Percentiles rank a stretch among this genome's conserved stretches.
These are phyloP conservation scores for Thelonectria rubi DNA, from an alignment of 2,329 filamentous ascomycete species.

Conservation along the genomic window DNA sequence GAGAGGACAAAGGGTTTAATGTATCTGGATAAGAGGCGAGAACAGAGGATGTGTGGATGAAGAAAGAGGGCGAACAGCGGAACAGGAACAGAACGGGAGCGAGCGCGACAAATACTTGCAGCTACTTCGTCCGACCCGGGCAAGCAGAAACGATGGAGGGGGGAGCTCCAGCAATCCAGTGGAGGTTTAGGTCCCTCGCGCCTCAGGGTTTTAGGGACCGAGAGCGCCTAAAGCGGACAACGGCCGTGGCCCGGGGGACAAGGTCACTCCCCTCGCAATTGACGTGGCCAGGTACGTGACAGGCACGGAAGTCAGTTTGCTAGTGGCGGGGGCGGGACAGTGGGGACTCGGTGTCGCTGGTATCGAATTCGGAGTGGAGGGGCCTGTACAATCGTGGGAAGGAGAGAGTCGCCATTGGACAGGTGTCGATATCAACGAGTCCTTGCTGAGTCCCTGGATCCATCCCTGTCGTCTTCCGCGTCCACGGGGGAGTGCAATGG, in stretches of 20 bases:
- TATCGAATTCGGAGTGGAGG: constrained; percentile 15
- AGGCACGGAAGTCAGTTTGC: constrained; percentile 5
- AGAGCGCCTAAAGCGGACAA: constrained; percentile 21
- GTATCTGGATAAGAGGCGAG: constrained; percentile 9
- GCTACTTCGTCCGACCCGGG: not conserved
- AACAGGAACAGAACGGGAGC: not conserved
- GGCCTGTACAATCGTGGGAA: constrained; percentile 17
- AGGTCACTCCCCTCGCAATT: not conserved
- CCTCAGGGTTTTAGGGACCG: constrained; percentile 14
- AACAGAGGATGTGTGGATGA: constrained; percentile 19
- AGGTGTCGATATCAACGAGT: not conserved
- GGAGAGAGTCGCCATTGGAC: constrained; percentile 17
- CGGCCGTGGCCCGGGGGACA: constrained; percentile 6
- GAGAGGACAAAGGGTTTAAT: not conserved
- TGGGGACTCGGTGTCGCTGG: constrained; percentile 24
- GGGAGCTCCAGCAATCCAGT: constrained; percentile 7
- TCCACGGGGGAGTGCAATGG: too few species aligned
- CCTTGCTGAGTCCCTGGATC: constrained; percentile 2
- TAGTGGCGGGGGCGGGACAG: constrained; percentile 45
- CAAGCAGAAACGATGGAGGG: too few species aligned
- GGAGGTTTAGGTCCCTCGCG: constrained; percentile 1
- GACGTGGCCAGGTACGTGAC: constrained; percentile 16
- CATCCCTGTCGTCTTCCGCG: constrained; percentile 4
- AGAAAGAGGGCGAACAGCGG: constrained; percentile 16
- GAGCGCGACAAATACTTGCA: constrained; percentile 9